Evolutionary conservation across 31 red algal genomes (phyloP), one percentile per base, ranked within the genome.

Genomic region (Endocladia muricata): DNA sequence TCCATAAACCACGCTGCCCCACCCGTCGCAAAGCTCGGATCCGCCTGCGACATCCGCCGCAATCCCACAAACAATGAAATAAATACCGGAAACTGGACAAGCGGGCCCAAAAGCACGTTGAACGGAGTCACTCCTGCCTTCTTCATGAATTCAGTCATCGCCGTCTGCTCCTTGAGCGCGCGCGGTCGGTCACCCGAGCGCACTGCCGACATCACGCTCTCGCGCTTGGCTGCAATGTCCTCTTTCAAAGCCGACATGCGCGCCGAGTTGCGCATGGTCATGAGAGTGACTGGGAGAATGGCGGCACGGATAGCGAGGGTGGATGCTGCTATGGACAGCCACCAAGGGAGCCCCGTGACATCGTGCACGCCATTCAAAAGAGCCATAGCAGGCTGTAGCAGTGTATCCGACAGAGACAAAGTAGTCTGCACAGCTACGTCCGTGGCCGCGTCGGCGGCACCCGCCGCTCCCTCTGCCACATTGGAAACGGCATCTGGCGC

Each of bases 11-110:
- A 98, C 17, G 73, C 71, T 17, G 73, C 41, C 37, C 95, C 95
- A 42, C 88, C 95, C 1, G 56, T 72, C 1, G 42, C 56, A n/a
- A 98, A 84, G 21, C 37, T 61, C 21, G 86, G 86, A 73, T 89
- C 64, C 2, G 73, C 44, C 69, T 88, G 77, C 31, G 91, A 88
- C 15, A 98, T 59, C 40, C 90, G 79, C 33, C 83, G 76, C n/a
- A 98, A 73, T 7, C 74, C 71, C 3, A 91, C 74, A 52, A 94
- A 98, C 56, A 98, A 92, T 31, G 79, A 75, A 17, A 98, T 81
- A 63, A 98, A 94, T 11, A 98, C 71, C 11, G 95, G 95, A 55
- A 92, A 88, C 62, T 98, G 95, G 4, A 80, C 78, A 19, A 98
- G 58, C 1, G 95, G 85, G 7, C 91, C 91, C 19, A 74, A 55